These are phyloP conservation scores for Sporothrix mexicana DNA, from an alignment of 2,329 filamentous ascomycete genomes.

Conservation along the genomic window DNA sequence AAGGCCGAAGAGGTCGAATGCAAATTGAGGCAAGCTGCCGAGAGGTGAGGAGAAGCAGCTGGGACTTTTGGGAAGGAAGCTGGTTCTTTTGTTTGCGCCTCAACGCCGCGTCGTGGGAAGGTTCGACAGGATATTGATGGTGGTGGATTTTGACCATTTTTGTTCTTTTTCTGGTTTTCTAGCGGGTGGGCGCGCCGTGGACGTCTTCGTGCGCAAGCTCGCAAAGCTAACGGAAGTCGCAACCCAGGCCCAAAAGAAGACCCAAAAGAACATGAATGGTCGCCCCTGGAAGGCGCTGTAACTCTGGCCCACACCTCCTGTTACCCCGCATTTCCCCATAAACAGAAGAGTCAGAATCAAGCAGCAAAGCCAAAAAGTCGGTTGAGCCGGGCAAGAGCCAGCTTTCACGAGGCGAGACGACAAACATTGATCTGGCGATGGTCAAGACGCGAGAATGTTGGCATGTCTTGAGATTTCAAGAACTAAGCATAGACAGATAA, in stretches of 20 bases:
- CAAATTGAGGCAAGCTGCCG: not conserved
- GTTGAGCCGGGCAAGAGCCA: not conserved
- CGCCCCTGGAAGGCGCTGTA: conserved; percentile 4
- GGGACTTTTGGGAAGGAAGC: not conserved
- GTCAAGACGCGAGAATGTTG: not conserved
- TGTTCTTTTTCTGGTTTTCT: not conserved
- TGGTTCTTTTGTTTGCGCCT: not conserved
- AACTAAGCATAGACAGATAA: too few species aligned
- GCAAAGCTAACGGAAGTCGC: too few species aligned
- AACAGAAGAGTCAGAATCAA: not conserved
- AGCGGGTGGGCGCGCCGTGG: not conserved
- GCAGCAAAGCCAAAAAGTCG: not conserved
- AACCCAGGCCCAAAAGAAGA: too few species aligned
- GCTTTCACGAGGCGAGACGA: not conserved
- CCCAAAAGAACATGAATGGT: not conserved
- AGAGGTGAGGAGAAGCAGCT: not conserved
- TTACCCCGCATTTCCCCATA: conserved; percentile 23
- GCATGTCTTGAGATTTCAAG: not conserved
- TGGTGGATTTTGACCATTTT: too few species aligned
- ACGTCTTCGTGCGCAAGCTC: too few species aligned
- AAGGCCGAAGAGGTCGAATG: too few species aligned
- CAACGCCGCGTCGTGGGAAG: not conserved
- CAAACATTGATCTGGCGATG: not conserved
- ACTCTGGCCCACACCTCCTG: conserved; percentile 11
- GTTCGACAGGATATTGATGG: too few species aligned